Evolutionary conservation across 116 monocot species (phyloP).

Genomic region (Phalaenopsis hybrid): DNA sequence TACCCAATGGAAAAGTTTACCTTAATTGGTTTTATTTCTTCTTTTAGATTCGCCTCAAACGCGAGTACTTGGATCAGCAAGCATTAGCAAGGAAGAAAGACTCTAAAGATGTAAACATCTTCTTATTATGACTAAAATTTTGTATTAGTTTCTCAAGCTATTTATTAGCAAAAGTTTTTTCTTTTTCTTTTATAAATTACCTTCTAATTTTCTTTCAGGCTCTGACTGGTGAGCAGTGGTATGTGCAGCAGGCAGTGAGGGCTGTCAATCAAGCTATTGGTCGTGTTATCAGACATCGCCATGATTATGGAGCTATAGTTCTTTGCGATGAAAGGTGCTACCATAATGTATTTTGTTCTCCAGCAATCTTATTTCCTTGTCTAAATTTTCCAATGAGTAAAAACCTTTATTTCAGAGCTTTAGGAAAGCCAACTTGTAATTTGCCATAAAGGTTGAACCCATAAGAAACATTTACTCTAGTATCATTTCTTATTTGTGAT

Average conservation of each 20-base stretch:
- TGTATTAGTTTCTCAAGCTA: background rate
- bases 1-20: background rate
- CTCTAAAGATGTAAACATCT: conserved; percentile 28
- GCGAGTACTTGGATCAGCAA: conserved; percentile 81
- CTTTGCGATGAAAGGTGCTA: conserved; percentile 89
- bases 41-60: conserved; percentile 77
- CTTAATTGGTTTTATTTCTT: conserved; percentile 13
- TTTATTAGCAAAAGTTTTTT: background rate
- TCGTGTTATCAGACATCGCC: conserved; percentile 83
- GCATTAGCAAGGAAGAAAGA: conserved; percentile 38
- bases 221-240: conserved; percentile 86
- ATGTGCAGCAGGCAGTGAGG: conserved; percentile 89
- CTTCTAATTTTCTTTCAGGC: conserved; percentile 23
- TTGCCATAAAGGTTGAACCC: too few species aligned
- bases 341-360: background rate
- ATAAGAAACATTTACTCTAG: too few species aligned
- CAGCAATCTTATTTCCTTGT: background rate
- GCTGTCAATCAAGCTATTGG: conserved; percentile 98
- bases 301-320: conserved; percentile 95
- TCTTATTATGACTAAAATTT: background rate
- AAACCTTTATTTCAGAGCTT: too few species aligned
- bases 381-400: background rate
- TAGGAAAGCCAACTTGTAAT: too few species aligned
- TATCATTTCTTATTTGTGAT: too few species aligned
- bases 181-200: background rate